phyloP scores from a whole-genome alignment of 2,329 filamentous ascomycete species.

The Diaporthe ilicicola region DNA sequence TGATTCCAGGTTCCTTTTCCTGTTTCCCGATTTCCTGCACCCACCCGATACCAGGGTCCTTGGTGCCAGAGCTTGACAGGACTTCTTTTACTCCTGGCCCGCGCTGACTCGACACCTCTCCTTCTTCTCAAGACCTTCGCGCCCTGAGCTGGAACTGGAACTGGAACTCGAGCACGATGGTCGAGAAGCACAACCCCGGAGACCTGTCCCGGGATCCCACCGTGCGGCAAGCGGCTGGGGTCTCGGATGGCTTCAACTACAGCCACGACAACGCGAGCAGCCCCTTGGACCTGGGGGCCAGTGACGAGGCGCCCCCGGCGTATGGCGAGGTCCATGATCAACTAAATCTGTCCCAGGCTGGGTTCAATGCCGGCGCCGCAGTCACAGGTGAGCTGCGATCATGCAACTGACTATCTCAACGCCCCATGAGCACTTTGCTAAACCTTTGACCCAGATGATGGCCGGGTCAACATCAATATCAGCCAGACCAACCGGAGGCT shows the following conservation, averaged over 20 bases:
- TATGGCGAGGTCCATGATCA: conserved; percentile 67
- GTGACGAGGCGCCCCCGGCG: conserved; percentile 59
- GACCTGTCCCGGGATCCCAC: background rate
- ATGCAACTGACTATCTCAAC: conserved; percentile 11
- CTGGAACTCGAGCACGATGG: conserved; percentile 20
- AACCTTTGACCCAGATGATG: conserved; percentile 64
- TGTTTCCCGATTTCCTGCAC: background rate
- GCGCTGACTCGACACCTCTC: background rate
- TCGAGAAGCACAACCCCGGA: conserved; percentile 1
- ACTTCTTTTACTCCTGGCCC: background rate
- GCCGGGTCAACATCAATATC: conserved; percentile 82
- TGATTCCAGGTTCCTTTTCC: background rate
- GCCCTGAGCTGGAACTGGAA: background rate
- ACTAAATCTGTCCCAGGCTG: conserved; percentile 67
- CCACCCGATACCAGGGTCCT: background rate
- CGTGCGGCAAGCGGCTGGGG: conserved; percentile 10
- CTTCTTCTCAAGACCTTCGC: background rate
- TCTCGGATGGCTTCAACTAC: conserved; percentile 48
- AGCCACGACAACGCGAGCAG: conserved; percentile 36
- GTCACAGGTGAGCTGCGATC: conserved; percentile 56
- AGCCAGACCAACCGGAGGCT: conserved; percentile 74
- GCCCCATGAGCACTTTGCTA: background rate
- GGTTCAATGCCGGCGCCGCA: conserved; percentile 68
- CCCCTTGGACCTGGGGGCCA: conserved; percentile 49
- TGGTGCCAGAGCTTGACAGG: conserved; percentile 1